These are phyloP conservation scores for Parathielavia hyrcaniae DNA, from an alignment of 495 filamentous ascomycete genomes.

Conservation along the genomic window DNA sequence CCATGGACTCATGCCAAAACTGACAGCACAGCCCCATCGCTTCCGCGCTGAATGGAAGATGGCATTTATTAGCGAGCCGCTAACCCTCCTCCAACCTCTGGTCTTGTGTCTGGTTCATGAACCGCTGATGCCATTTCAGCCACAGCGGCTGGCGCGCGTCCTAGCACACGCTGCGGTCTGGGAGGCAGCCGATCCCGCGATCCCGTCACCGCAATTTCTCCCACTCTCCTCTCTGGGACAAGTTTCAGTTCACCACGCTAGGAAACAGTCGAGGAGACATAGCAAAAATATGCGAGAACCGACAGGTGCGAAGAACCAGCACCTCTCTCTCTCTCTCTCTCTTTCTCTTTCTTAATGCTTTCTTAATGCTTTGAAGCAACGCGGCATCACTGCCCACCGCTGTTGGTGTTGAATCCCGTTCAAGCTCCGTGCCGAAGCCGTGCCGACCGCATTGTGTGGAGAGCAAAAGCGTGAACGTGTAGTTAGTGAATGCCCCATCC, in stretches of 20 bases:
- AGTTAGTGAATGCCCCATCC: no score
- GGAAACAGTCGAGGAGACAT: no score
- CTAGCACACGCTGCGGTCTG: background rate
- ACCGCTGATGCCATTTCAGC: slow-evolving; percentile 12
- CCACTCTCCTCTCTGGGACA: no score
- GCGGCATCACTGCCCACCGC: background rate
- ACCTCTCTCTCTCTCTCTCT: no score
- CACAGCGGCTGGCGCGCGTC: slow-evolving; percentile 24
- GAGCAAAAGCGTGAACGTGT: background rate
- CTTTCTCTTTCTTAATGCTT: no score
- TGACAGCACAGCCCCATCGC: slow-evolving; percentile 1
- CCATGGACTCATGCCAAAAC: background rate
- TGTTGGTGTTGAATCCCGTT: slow-evolving; percentile 9
- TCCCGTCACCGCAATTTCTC: background rate
- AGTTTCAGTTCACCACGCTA: no score
- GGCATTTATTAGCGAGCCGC: background rate
- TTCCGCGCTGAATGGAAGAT: background rate
- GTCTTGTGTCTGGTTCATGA: background rate
- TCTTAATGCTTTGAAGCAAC: no score
- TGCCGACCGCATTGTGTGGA: background rate
- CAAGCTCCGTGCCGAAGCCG: background rate
- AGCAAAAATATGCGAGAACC: no score
- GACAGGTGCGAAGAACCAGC: no score
- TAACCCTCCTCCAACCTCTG: background rate
- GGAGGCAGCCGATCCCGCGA: slow-evolving; percentile 7